Evolutionary conservation across 106 monocot species (phyloP), one percentile per base, ranked within the genome.

Genomic region (Acorus calamus): DNA sequence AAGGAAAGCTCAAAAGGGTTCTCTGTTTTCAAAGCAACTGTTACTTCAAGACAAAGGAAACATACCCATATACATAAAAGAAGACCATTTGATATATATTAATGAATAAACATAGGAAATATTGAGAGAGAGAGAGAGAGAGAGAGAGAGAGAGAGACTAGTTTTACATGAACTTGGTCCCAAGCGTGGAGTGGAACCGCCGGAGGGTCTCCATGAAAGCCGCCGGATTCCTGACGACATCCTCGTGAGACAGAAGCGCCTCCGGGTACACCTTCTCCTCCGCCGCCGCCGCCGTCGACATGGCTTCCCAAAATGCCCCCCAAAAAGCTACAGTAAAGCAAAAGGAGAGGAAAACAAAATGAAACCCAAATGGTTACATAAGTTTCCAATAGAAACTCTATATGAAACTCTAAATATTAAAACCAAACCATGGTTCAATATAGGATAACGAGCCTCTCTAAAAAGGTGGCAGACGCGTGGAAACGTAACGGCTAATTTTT

Each of bases 141-240:
- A n/a, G n/a, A n/a, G n/a, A n/a, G n/a, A n/a, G n/a, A 4, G 51
- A 11, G 7, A 42, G 42, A 48, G 11, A 52, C 50, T 50, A 45
- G 14, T 9, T 77, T 49, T 83, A 93, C 93, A 83, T 86, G 76
- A 89, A 81, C 62, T 77, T 89, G 4, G 86, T 83, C 46, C 83
- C 69, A 78, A 93, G 82, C 42, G 75, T 46, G 57, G 78, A 77
- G 43, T 86, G 89, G 53, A 93, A 83, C 6, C 77, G 73, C 5
- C 83, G 61, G 28, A 93, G 88, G 7, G 76, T 63, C 14, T 88
- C 79, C 47, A 66, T 64, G 83, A 93, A 93, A 2, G 62, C 63
- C 6, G 6, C 70, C 14, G 74, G 72, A 52, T 79, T 70, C 47
- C 49, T 50, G 10, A 69, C 62, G 3, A 89, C 58, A 60, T 83